Percentiles rank a stretch among this genome's conserved stretches.
Evolutionary conservation across 2,329 filamentous ascomycete species (phyloP).

Genomic region (Anisogramma anomala): DNA sequence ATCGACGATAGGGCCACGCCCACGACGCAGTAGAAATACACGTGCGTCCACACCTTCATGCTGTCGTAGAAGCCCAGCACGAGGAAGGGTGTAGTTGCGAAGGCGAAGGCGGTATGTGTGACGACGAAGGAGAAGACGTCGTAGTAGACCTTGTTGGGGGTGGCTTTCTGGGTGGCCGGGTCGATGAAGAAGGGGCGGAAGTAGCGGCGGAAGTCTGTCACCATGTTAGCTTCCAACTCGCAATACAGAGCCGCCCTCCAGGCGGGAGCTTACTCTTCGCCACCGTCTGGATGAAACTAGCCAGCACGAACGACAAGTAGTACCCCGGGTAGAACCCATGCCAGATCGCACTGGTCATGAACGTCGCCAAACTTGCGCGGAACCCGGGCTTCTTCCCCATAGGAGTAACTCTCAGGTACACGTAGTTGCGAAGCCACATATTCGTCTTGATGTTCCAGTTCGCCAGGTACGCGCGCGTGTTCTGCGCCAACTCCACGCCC

Average conservation of each 20-base stretch:
- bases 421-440: conserved; percentile 88
- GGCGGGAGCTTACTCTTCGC: conserved; percentile 71
- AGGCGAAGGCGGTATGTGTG: conserved; percentile 76
- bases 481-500: conserved; percentile 81
- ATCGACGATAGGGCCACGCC: conserved; percentile 52
- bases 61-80: conserved; percentile 63
- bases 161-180: conserved; percentile 57
- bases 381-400: conserved; percentile 95
- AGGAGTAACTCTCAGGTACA: conserved; percentile 90
- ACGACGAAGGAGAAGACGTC: conserved; percentile 63
- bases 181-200: conserved; percentile 88
- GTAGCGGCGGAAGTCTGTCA: conserved; percentile 71
- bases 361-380: conserved; percentile 84
- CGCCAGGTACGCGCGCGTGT: conserved; percentile 80
- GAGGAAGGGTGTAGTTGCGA: conserved; percentile 74
- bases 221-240: conserved; percentile 15
- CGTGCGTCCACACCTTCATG: conserved; percentile 65
- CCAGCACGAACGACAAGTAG: conserved; percentile 81
- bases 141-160: conserved; percentile 71
- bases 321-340: conserved; percentile 97
- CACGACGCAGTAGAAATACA: conserved; percentile 78
- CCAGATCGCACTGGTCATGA: conserved; percentile 91
- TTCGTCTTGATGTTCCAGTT: conserved; percentile 99
- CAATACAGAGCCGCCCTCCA: not conserved
- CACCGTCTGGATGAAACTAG: conserved; percentile 80